Percentiles rank a stretch among this genome's conserved stretches.
Evolutionary conservation across 208 protist species (phyloP).

Genomic region (Crithidia thermophila): DNA sequence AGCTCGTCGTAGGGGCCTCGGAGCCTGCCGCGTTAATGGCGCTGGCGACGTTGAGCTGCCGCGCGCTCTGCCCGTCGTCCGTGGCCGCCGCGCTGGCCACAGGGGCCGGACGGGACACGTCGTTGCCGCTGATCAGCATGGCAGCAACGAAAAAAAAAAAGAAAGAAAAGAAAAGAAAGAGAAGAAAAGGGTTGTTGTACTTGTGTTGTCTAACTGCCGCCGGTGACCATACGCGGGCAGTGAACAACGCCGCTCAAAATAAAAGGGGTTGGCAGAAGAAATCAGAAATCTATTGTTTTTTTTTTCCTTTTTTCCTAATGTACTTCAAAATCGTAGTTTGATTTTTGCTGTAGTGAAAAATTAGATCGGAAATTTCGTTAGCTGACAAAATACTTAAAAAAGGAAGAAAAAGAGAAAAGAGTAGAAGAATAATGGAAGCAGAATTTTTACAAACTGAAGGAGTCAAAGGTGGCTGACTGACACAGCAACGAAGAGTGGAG

Average conservation of each 20-base stretch:
- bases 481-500: too few relatives aligned
- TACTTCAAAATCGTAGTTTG: too few relatives aligned
- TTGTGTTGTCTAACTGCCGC: too few relatives aligned
- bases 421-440: neutral
- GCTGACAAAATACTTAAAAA: neutral
- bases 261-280: too few relatives aligned
- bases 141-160: neutral
- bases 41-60: neutral
- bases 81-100: slow-evolving; percentile 5
- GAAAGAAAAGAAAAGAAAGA: neutral
- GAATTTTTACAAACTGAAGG: neutral
- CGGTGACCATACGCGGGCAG: too few relatives aligned
- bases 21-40: neutral
- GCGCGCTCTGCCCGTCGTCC: slow-evolving; percentile 22
- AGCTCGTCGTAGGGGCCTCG: slow-evolving; percentile 14
- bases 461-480: neutral
- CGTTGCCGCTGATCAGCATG: slow-evolving; percentile 12
- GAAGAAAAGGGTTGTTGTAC: too few relatives aligned
- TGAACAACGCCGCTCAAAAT: neutral
- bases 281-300: too few relatives aligned
- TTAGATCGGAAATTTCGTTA: too few relatives aligned
- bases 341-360: too few relatives aligned
- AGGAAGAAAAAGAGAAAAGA: neutral
- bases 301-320: too few relatives aligned
- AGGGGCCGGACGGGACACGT: neutral